Percentiles rank a stretch among this genome's conserved stretches.
Evolutionary conservation across 345 rosid genomes (phyloP).

Genomic region (Moricandia arvensis): DNA sequence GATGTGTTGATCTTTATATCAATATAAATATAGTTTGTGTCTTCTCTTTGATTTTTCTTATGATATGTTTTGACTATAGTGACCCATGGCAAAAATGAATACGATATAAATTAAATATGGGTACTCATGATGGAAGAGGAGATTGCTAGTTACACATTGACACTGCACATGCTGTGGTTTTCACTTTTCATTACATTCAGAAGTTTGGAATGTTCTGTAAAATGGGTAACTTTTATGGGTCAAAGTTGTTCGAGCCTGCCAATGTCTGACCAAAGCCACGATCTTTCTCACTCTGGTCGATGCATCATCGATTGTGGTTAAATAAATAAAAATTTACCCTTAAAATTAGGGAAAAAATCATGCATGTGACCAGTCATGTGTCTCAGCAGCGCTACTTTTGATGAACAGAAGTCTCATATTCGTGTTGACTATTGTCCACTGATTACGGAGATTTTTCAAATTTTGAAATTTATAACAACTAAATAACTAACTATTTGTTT

Average conservation of each 20-base stretch:
- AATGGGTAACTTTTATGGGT: conserved; percentile 20
- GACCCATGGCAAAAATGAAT: not conserved
- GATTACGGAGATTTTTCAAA: conserved; percentile 19
- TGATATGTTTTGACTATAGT: not conserved
- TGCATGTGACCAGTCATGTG: conserved; percentile 13
- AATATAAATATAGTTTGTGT: conserved; percentile 17
- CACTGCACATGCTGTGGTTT: conserved; percentile 3
- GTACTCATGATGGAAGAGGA: not conserved
- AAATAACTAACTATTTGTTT: not conserved
- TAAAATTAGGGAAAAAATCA: conserved; percentile 1
- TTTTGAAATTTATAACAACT: conserved; percentile 7
- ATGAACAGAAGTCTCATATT: conserved; percentile 19
- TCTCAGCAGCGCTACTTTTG: conserved; percentile 25
- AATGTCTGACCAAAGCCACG: conserved; percentile 21
- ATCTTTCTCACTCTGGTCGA: conserved; percentile 9
- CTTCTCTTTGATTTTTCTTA: not conserved
- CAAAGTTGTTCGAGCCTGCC: conserved; percentile 27
- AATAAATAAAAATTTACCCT: not conserved
- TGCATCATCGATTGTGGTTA: conserved; percentile 29
- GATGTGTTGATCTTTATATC: conserved; percentile 39
- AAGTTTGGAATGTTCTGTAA: conserved; percentile 9
- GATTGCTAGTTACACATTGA: not conserved
- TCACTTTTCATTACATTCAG: not conserved
- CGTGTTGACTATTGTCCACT: conserved; percentile 33
- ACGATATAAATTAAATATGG: not conserved